Evolutionary conservation across 2,329 filamentous ascomycete genomes (phyloP).

Genomic region (Microdochium nivale): DNA sequence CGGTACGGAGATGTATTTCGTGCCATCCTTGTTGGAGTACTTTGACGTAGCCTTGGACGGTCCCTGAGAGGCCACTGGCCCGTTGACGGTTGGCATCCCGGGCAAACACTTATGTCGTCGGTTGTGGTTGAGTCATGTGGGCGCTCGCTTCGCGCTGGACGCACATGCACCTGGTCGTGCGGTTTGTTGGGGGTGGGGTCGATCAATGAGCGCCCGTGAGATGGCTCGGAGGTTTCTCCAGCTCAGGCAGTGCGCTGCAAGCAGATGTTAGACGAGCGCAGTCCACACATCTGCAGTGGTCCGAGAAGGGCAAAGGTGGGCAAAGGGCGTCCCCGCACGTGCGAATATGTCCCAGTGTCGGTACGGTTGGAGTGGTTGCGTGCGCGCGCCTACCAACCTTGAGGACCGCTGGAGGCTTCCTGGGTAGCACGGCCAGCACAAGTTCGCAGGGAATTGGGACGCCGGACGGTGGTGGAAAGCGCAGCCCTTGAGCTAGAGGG

Average conservation of each 20-base stretch:
- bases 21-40: slow-evolving; percentile 61
- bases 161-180: neutral
- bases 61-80: slow-evolving; percentile 37
- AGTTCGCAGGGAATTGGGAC: neutral
- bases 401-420: no score
- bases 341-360: no score
- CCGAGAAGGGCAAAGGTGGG: no score
- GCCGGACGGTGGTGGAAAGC: neutral
- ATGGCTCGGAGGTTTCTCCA: neutral
- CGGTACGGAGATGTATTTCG: slow-evolving; percentile 59
- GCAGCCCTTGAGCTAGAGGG: neutral
- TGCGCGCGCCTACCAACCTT: no score
- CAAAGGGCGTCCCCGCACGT: no score
- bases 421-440: neutral
- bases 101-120: slow-evolving; percentile 6
- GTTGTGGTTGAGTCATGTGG: neutral
- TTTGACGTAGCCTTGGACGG: slow-evolving; percentile 47
- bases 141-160: neutral
- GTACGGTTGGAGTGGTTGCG: no score
- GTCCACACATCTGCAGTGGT: neutral
- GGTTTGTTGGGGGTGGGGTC: neutral
- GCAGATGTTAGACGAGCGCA: neutral
- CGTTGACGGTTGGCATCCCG: slow-evolving; percentile 44
- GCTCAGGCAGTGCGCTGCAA: neutral
- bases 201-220: neutral